Base-by-base conservation (phyloP, 2,329 filamentous ascomycete species). In the Massarina eburnea region DNA sequence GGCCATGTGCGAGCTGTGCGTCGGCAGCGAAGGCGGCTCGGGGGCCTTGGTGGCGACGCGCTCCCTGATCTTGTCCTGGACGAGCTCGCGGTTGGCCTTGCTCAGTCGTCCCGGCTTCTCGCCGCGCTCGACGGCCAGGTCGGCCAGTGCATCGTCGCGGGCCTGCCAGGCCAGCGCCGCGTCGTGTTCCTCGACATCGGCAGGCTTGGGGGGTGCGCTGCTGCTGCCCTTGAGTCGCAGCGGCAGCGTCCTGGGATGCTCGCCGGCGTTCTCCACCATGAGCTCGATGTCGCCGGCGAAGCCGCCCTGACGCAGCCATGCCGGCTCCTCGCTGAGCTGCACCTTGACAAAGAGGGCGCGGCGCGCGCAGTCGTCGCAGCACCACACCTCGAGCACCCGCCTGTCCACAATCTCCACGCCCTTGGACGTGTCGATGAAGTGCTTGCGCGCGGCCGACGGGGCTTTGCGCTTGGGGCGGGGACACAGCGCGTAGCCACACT, bases 401-500 rank as follows among this genome's bases (percentile, higher is more conserved):
- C 80, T 82, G 48, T 82, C 80, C 20, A 95, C 83, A 38, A 96
- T 86, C 52, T 77, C 75, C 54, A 81, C 73, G 35, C 76, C 76
- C 43, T 77, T 79, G 10, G 68, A 71, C 1, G 79, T 80, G 67
- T 86, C 73, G 22, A 94, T 77, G 62, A 88, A 86, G 73, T 84
- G 91, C 53, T 83, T 81, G 37, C 48, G 60, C 2, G 65, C 67
- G 1, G 53, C 58, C 3, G 63, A 65, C 14, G 83, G 84, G 1
- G 78, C 80, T 9, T 76, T 73, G 14, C 77, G 73, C 41, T 83
- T 84, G n/a, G 82, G 77, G 14, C 78, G 79, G 1, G 82, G 73
- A 68, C 94, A 99, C 21, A 97, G 78, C 0, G 81, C 77, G 67
- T 96, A 97, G 1, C 91, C 94, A 72, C 94, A 99, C 17, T 82